Evolutionary conservation across 495 filamentous ascomycete genomes (phyloP), one percentile per base, ranked within the genome.

Genomic region (Parathielavia hyrcaniae): DNA sequence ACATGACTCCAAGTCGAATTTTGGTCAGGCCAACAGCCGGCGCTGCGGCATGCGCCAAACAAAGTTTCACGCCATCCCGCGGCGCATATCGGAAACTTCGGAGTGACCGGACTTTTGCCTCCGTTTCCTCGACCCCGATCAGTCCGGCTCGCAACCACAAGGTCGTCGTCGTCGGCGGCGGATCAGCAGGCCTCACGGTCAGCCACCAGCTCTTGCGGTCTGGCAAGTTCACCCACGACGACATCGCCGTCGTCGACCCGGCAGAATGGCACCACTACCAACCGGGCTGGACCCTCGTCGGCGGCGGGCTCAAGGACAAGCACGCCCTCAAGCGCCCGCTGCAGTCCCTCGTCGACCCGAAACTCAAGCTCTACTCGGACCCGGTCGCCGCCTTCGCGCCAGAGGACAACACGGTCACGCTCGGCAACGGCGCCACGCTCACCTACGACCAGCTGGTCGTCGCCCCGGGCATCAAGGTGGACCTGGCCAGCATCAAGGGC

Each of bases 271-370:
- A 87, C 70, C 78, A 86, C 73, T 87, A 86, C 71, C 84, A 87
- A 68, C 83, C 84, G 3, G 84, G 84, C 54, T 87, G 84, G 84
- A 86, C 84, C 12, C 75, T 87, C 4, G 84, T 86, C 38, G 83
- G 66, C 14, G 82, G 83, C 26, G 84, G 84, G 14, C 74, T 87
- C 45, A 86, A 83, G 64, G 73, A 71, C 41, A 77, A 81, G 34
- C 68, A 82, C 43, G 74, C 80, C 2, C 73, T 85, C 46, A 77
- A 77, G 19, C 71, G 72, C 48, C 81, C 79, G 7, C 67, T 86
- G 40, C 67, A 71, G 13, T 68, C 69, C 52, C 66, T 86, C 23
- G 73, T 86, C 35, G 78, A 85, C 58, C 69, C 80, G 43, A 83
- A 85, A 60, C 73, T 86, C 43, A 81, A 81, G 61, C 79, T 85